Evolutionary conservation across 208 protist genomes (phyloP).

Genomic region (Angomonas deanei): DNA sequence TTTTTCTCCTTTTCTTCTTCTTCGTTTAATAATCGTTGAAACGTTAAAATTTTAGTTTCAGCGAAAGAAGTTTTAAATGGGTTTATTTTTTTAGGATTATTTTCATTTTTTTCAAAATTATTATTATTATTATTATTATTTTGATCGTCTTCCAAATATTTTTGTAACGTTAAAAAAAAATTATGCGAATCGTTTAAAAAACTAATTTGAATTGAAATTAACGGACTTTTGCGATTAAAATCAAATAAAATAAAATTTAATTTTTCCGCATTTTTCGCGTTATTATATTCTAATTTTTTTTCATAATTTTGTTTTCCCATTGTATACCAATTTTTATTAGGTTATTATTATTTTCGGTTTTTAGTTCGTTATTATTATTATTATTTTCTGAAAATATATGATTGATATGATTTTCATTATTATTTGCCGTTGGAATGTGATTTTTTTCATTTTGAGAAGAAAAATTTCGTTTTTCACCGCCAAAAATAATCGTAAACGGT

Average conservation of each 20-base stretch:
- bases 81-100: neutral
- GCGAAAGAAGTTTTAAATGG: neutral
- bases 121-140: slow-evolving; percentile 1
- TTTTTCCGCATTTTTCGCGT: no score
- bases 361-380: no score
- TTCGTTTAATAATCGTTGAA: no score
- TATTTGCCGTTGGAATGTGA: no score
- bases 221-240: neutral
- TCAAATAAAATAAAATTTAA: neutral
- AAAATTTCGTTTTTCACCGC: no score
- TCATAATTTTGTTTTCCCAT: no score
- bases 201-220: neutral
- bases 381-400: neutral
- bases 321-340: no score
- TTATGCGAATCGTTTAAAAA: neutral
- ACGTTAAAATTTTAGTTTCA: neutral
- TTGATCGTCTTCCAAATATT: no score
- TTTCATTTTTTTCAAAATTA: neutral
- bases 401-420: neutral
- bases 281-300: no score
- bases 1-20: neutral
- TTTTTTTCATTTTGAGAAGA: no score
- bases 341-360: no score
- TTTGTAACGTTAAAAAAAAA: neutral
- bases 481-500: no score